Conservation (phyloP, 1,284 basidiomycete species). For the Apiotrichum gracile region DNA sequence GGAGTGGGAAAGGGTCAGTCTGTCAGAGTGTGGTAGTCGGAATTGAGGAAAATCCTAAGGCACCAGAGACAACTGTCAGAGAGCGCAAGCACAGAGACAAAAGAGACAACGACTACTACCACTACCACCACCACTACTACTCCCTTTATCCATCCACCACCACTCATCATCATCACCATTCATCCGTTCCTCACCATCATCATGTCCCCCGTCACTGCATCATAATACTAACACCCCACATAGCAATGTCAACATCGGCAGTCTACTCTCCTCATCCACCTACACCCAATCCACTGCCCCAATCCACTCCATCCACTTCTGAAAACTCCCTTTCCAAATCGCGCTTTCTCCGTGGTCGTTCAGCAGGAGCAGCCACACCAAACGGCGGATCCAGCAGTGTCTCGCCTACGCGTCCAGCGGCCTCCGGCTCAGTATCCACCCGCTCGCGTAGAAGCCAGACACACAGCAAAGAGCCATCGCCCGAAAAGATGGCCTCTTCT, state of each 20-base stretch:
- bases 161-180: neutral
- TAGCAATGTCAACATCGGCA: conserved; percentile 14
- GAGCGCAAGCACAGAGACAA: no score
- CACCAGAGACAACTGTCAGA: no score
- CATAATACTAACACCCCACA: neutral
- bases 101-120: neutral
- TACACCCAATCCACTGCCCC: neutral
- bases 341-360: conserved; percentile 8
- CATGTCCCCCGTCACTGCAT: neutral
- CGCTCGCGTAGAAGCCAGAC: conserved; percentile 11
- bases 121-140: neutral
- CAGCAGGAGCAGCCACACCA: neutral
- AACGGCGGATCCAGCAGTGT: conserved; percentile 2
- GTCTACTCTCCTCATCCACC: conserved; percentile 14
- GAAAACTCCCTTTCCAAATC: neutral
- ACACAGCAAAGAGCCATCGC: conserved; percentile 8
- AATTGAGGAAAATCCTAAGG: no score
- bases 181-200: neutral
- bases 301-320: neutral
- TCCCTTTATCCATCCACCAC: neutral
- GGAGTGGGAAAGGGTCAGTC: no score
- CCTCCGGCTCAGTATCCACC: conserved; percentile 1
- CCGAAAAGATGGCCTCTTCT: conserved; percentile 17
- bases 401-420: conserved; percentile 12
- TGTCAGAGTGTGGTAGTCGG: no score